Conservation (phyloP, 2,329 filamentous ascomycete species). For the Endothia cerciana region DNA sequence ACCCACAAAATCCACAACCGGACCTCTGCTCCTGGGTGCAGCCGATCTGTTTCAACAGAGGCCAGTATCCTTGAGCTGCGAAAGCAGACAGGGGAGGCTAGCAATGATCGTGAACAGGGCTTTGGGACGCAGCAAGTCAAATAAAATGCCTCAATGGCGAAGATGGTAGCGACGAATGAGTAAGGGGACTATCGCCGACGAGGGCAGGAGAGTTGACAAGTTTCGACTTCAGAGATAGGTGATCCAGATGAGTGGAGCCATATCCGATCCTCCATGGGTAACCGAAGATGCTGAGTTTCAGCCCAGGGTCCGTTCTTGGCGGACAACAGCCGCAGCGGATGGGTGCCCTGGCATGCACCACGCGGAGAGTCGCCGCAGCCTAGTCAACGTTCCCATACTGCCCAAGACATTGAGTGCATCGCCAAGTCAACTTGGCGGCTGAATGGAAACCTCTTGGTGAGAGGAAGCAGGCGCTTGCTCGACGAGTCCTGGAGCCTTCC, state of each 20-base stretch:
- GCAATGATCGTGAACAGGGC: slow-evolving; percentile 9
- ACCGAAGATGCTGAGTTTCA: slow-evolving; percentile 25
- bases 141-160: slow-evolving; percentile 28
- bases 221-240: slow-evolving; percentile 28
- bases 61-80: slow-evolving; percentile 22
- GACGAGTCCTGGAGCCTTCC: slow-evolving; percentile 6
- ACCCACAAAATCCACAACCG: slow-evolving; percentile 5
- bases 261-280: slow-evolving; percentile 23
- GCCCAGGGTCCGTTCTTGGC: slow-evolving; percentile 17
- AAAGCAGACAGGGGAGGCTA: slow-evolving; percentile 12
- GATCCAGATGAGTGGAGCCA: slow-evolving; percentile 27
- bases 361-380: not conserved
- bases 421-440: slow-evolving; percentile 23
- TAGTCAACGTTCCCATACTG: not conserved
- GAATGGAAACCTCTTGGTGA: slow-evolving; percentile 7
- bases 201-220: slow-evolving; percentile 14
- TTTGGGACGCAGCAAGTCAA: not conserved
- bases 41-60: slow-evolving; percentile 28
- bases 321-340: slow-evolving; percentile 1
- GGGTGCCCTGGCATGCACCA: not conserved
- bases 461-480: slow-evolving; percentile 17
- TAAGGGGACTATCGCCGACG: slow-evolving; percentile 16
- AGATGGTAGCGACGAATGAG: slow-evolving; percentile 13
- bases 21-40: slow-evolving; percentile 21
- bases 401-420: slow-evolving; percentile 19